These are phyloP conservation scores for Botrytis cinerea DNA, from an alignment of 2,329 filamentous ascomycete genomes.

Conservation along the genomic window DNA sequence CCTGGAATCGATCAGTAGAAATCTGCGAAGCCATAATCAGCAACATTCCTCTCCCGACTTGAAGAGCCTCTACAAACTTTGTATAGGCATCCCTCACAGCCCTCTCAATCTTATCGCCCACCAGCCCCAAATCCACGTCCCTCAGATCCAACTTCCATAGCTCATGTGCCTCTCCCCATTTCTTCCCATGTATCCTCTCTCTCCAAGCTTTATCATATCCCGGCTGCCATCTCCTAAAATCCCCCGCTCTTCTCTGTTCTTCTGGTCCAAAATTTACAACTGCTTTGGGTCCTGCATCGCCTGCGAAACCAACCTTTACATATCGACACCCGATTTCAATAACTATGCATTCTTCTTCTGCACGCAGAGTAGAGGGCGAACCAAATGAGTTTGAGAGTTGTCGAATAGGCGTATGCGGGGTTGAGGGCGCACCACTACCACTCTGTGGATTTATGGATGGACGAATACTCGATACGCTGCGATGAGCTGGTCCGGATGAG, in stretches of 20 bases:
- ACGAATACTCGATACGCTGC: conserved; percentile 60
- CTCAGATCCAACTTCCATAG: conserved; percentile 78
- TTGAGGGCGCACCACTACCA: conserved; percentile 43
- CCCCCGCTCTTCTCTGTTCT: conserved; percentile 74
- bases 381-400: conserved; percentile 58
- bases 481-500: conserved; percentile 51
- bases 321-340: conserved; percentile 80
- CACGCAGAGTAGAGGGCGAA: conserved; percentile 60
- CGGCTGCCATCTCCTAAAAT: conserved; percentile 72
- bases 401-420: conserved; percentile 61
- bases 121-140: conserved; percentile 71
- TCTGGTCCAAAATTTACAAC: conserved; percentile 72
- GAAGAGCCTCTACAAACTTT: conserved; percentile 60
- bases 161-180: conserved; percentile 67
- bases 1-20: conserved; percentile 71
- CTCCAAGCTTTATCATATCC: conserved; percentile 53
- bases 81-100: conserved; percentile 79
- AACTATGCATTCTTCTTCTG: conserved; percentile 83
- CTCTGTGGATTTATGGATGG: conserved; percentile 28
- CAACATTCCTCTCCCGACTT: not conserved
- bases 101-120: conserved; percentile 85
- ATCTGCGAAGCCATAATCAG: conserved; percentile 46
- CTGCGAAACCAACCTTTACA: conserved; percentile 81
- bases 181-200: conserved; percentile 48
- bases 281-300: conserved; percentile 75